Base-by-base conservation (phyloP, 2,329 filamentous ascomycete genomes). In the Decorospora gaudefroyi region DNA sequence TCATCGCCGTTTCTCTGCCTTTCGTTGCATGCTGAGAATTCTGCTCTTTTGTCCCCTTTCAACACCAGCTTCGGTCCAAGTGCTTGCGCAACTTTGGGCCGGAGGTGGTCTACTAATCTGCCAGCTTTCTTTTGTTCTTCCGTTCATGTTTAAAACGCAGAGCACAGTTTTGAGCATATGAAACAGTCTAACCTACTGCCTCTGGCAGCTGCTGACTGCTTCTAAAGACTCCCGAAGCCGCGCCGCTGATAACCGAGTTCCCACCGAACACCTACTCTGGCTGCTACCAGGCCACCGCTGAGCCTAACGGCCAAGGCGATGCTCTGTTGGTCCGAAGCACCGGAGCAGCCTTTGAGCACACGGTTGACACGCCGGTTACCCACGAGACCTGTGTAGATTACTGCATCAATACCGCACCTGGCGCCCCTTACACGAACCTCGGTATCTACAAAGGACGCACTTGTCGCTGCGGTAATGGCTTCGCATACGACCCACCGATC, bases 81-180 rank as follows among this genome's bases (percentile, higher is more conserved):
- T n/a, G n/a, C n/a, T n/a, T n/a, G n/a, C n/a, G n/a, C n/a, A n/a
- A n/a, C n/a, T n/a, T n/a, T n/a, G n/a, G n/a, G n/a, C n/a, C n/a
- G n/a, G n/a, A n/a, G n/a, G n/a, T n/a, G n/a, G n/a, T 8, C 26
- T 13, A 28, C 26, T 28, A 28, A 28, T 13, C 26, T 13, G n/a
- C 26, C n/a, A 28, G n/a, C 27, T 31, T 42, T 42, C 36, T 12
- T 42, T 29, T 47, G 28, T 38, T 34, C 3, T 18, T 19, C 27
- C 8, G 18, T 22, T 25, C 18, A 22, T 22, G 16, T 38, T 42
- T 42, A 26, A 17, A 36, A 22, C 42, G 40, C 40, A 51, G 43
- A 48, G 31, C 28, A 42, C 42, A 49, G 37, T 41, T 39, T 48
- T 42, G 37, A 48, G 32, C 44, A 48, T 23, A 45, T 42, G 44